Percentiles rank a stretch among this genome's conserved stretches.
These are phyloP conservation scores for Neurospora cerealis DNA, from an alignment of 495 filamentous ascomycete species.

Conservation along the genomic window DNA sequence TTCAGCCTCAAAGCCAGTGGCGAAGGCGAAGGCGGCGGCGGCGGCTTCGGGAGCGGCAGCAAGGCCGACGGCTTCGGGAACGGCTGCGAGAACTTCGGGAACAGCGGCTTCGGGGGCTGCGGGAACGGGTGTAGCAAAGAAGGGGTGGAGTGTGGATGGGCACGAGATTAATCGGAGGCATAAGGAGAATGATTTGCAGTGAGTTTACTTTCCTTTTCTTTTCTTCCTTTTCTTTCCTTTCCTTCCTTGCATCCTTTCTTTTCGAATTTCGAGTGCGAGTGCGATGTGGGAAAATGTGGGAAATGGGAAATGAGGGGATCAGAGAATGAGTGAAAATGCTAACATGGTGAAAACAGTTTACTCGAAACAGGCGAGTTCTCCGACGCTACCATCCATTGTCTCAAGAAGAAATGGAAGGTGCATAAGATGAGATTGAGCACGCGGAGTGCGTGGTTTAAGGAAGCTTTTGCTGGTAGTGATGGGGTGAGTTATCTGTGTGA, in stretches of 20 bases:
- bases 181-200: background rate
- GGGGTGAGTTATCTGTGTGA: background rate
- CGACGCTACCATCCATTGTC: conserved; percentile 6
- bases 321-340: background rate
- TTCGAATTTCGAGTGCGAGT: no score
- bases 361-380: conserved; percentile 6
- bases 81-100: no score
- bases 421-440: conserved; percentile 11
- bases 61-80: background rate
- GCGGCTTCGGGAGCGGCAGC: background rate
- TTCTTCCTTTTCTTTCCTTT: background rate
- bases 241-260: no score
- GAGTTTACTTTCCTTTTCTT: background rate
- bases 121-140: background rate
- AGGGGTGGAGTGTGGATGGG: background rate
- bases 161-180: background rate
- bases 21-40: no score
- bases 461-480: conserved; percentile 1
- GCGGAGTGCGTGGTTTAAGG: conserved; percentile 7
- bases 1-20: background rate
- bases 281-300: no score
- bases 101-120: background rate
- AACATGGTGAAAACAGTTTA: background rate
- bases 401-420: conserved; percentile 8
- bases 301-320: background rate